Evolutionary conservation across 2,329 filamentous ascomycete species (phyloP).

Genomic region (Diaporthe aspalathi): DNA sequence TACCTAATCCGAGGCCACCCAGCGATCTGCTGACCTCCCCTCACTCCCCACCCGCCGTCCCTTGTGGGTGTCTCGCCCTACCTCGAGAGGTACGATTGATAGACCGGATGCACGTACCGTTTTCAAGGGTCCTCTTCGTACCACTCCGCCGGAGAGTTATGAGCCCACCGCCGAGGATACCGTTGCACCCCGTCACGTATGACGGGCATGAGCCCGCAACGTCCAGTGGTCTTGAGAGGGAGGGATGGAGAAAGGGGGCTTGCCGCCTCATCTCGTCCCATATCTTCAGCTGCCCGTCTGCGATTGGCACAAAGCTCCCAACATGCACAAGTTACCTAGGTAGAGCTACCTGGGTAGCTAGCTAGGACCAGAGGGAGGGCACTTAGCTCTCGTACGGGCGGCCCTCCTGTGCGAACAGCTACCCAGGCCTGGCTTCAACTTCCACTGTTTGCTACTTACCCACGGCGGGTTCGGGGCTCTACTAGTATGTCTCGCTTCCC

Average conservation of each 20-base stretch:
- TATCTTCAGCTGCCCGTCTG: not conserved
- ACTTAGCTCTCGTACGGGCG: not conserved
- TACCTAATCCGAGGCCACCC: no score
- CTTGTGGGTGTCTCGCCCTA: no score
- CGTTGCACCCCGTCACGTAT: slow-evolving; percentile 6
- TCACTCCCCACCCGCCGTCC: no score
- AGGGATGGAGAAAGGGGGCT: not conserved
- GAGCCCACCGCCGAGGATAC: slow-evolving; percentile 7
- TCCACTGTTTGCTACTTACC: not conserved
- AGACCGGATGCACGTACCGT: no score
- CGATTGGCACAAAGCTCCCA: not conserved
- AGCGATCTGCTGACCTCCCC: no score
- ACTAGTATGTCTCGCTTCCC: not conserved
- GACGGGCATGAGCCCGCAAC: not conserved
- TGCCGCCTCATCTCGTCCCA: not conserved
- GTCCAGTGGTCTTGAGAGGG: not conserved
- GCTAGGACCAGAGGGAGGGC: no score
- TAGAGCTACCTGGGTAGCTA: no score
- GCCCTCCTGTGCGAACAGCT: not conserved
- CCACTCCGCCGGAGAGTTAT: slow-evolving; percentile 31
- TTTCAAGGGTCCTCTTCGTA: slow-evolving; percentile 9
- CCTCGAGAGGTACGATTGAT: no score
- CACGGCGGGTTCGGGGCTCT: not conserved
- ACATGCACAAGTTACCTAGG: not conserved
- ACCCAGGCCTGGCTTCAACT: no score